Evolutionary conservation across 306 rosid species (phyloP), one percentile per base, ranked within the genome.

Genomic region (Cyamopsis tetragonoloba): DNA sequence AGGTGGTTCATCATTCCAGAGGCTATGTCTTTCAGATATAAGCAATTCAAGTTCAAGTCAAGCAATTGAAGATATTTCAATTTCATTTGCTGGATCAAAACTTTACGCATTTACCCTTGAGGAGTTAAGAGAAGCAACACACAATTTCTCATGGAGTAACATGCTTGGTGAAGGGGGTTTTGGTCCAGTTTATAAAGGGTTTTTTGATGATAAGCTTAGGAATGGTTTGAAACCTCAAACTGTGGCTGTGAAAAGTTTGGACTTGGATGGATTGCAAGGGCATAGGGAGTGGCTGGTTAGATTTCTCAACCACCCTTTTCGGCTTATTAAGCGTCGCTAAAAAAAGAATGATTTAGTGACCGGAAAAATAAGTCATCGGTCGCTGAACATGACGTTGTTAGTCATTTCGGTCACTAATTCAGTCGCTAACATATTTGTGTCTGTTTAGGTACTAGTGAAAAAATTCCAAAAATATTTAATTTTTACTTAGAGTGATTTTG

Each of bases 271-370:
- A 55, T 76, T 81, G 65, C 98, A 92, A 75, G 98, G 98, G 71
- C 90, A 92, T 34, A 89, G 80, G 46, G 98, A 92, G 73, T 92
- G 98, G 96, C 86, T 92, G 96, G 98, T 92, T 69, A 76, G 80
- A 22, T 70, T 76, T 80, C 73, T 66, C 2, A 50, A 58, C 7
- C 4, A 9, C 14, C 28, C 22, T 75, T 59, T 49, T 55, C 20
- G 8, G 14, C 42, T 50, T 5, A n/a, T n/a, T n/a, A n/a, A n/a
- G n/a, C n/a, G n/a, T n/a, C n/a, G n/a, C n/a, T n/a, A n/a, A n/a
- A n/a, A n/a, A n/a, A n/a, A n/a, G n/a, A n/a, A n/a, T n/a, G n/a
- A n/a, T n/a, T n/a, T n/a, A n/a, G n/a, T n/a, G n/a, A n/a, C n/a
- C n/a, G n/a, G n/a, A n/a, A n/a, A n/a, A n/a, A n/a, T n/a, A n/a